Evolutionary conservation across 345 rosid genomes (phyloP), one percentile per base, ranked within the genome.

Genomic region (Eutrema yunnanense): DNA sequence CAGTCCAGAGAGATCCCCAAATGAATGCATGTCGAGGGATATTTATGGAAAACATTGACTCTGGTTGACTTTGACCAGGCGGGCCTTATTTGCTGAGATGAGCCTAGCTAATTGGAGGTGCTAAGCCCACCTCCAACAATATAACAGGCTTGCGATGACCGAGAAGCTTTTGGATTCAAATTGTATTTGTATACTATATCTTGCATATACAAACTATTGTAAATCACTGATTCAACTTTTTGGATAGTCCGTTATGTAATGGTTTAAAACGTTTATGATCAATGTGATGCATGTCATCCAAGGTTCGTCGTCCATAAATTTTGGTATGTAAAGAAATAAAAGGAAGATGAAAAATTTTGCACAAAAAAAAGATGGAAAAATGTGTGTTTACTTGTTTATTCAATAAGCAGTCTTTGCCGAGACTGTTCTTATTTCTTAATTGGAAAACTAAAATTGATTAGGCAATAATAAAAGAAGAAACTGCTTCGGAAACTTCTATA

Each of bases 401-500:
- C 4, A 32, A 32, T 1, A 32, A 32, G 5, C 1, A 19, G 46
- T 5, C 16, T 11, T 49, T 47, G 66, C 49, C 6, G 4, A 47
- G 14, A 4, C 5, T 38, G 37, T 58, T 59, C 13, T 8, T 26
- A 12, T 9, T 22, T 22, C 26, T 22, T 22, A 22, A 22, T 22
- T 9, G 36, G 4, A 3, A 13, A 43, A 56, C 1, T 51, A 26
- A 34, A 47, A 11, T n/a, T 52, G 41, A 19, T 48, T 26, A 47
- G 37, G 19, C 52, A 73, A 65, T 65, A 57, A 57, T 47, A 8
- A 29, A 30, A 64, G 54, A 41, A 50, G 62, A 74, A 51, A 36
- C 12, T 34, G 22, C 62, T 67, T 59, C 33, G 63, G 73, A 74
- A 60, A 34, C 78, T 74, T 74, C 78, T 74, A 32, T 74, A 32